These are phyloP conservation scores for Candida pini DNA, from an alignment of 805 yeast species.

Conservation along the genomic window DNA sequence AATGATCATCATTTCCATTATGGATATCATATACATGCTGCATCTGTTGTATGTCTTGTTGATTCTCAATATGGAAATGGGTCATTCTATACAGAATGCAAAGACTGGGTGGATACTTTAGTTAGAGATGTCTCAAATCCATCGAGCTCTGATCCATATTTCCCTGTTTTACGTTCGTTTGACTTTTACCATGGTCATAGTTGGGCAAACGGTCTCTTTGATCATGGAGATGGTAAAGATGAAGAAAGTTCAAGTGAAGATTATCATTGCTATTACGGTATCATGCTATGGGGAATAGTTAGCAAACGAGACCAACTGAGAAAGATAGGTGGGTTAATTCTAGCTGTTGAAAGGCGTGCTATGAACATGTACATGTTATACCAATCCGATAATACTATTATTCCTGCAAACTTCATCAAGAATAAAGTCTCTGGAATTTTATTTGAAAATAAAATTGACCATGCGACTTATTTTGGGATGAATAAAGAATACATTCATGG, in stretches of 20 bases:
- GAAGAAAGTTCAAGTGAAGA: constrained; percentile 72
- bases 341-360: constrained; percentile 49
- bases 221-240: constrained; percentile 62
- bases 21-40: constrained; percentile 79
- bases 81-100: constrained; percentile 41
- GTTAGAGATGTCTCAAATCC: constrained; percentile 70
- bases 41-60: constrained; percentile 68
- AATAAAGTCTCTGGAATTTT: constrained; percentile 66
- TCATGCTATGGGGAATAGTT: constrained; percentile 64
- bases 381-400: constrained; percentile 39
- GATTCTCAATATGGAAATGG: constrained; percentile 48
- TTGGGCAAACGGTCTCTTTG: constrained; percentile 67
- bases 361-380: constrained; percentile 53
- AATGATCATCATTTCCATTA: constrained; percentile 89
- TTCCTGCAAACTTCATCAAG: constrained; percentile 44
- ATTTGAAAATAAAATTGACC: constrained; percentile 67
- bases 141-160: constrained; percentile 40
- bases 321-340: constrained; percentile 51
- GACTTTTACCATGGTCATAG: constrained; percentile 74
- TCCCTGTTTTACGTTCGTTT: constrained; percentile 61
- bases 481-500: constrained; percentile 65
- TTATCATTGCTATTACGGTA: constrained; percentile 60
- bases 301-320: constrained; percentile 48
- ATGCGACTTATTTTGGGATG: constrained; percentile 66
- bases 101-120: constrained; percentile 54